These are phyloP conservation scores for Heritiera littoralis DNA, from an alignment of 345 rosid genomes.

Conservation along the genomic window DNA sequence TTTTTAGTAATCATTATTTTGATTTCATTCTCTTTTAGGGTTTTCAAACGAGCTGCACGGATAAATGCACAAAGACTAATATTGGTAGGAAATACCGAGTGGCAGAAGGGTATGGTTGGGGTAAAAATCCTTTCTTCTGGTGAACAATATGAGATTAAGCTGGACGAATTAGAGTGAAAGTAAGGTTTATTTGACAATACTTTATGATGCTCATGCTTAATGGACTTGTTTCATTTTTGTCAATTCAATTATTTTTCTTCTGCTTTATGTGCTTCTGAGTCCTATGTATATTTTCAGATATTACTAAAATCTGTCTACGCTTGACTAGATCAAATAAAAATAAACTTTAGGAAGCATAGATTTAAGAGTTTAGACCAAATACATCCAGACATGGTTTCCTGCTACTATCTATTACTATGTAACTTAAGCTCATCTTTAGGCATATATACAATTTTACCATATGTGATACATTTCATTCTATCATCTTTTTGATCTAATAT, in stretches of 20 bases:
- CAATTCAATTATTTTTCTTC: neutral
- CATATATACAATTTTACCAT: too few species aligned
- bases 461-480: too few species aligned
- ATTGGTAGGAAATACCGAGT: conserved; percentile 75
- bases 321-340: neutral
- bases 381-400: neutral
- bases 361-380: neutral
- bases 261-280: neutral
- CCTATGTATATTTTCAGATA: neutral
- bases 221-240: neutral
- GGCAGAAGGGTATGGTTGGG: conserved; percentile 77
- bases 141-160: conserved; percentile 72
- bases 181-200: neutral
- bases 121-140: conserved; percentile 76
- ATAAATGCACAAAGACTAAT: conserved; percentile 68
- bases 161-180: conserved; percentile 57
- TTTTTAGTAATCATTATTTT: neutral
- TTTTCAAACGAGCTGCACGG: conserved; percentile 83
- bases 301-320: neutral
- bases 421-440: neutral
- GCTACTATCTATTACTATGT: neutral
- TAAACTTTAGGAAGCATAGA: neutral
- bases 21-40: conserved; percentile 46
- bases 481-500: neutral
- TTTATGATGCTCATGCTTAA: neutral